Evolutionary conservation across 345 rosid genomes (phyloP), one percentile per base, ranked within the genome.

Genomic region (Stellera chamaejasme): DNA sequence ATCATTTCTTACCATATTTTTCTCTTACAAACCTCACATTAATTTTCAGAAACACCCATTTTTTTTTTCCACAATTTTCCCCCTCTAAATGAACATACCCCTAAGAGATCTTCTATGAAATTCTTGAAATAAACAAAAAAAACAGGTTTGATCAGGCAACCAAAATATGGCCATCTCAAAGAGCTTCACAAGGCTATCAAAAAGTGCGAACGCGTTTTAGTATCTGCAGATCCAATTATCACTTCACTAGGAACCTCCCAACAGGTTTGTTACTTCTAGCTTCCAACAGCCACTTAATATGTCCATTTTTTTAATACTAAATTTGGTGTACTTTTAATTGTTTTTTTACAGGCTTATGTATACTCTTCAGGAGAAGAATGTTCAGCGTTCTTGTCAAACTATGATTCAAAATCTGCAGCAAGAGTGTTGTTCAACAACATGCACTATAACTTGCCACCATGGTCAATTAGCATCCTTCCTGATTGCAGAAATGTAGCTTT

Each of bases 131-230:
- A 14, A 51, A 58, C 25, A 62, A 46, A 9, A 55, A 55, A 52
- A 43, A 55, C 58, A 90, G 97, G 97, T 73, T 67, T 90, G 68
- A 82, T 70, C 56, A 70, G 70, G 64, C 66, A 70, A 43, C 75
- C 75, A 10, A 70, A 70, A 47, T 70, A 70, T 49, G 47, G 75
- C 43, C 75, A 70, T 70, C 67, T 70, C 12, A 66, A 58, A 48
- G 70, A 61, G 64, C 75, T 70, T 53, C 70, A 70, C 53, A 62
- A 39, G 48, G 67, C 75, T 27, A 68, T 66, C 27, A 71, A 71
- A 60, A 48, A 66, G 39, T 61, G 68, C 27, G 72, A 67, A 44
- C 41, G 41, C 14, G 66, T 66, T 46, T 48, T 72, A 3, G 47
- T 72, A 15, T 72, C 72, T 6, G 52, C 72, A 39, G 70, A 61